Percentiles rank a stretch among this genome's conserved stretches.
phyloP scores from a whole-genome alignment of 768 basidiomycete genomes.

The Rhizopogon vinicolor region DNA sequence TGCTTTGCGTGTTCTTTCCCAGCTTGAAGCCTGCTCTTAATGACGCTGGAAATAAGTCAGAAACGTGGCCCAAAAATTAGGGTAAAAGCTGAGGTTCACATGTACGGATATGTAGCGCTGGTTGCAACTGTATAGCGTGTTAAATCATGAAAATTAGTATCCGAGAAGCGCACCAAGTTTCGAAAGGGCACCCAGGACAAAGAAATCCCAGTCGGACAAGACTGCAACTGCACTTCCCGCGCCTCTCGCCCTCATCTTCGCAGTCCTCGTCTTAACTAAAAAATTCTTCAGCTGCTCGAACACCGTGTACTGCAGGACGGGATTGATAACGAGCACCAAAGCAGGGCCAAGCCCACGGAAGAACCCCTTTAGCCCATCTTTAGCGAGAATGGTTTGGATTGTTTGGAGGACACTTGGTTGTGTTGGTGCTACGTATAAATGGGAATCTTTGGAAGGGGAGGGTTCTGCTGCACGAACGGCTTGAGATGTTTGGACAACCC shows the following conservation, averaged over 20 bases:
- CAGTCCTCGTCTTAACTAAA: conserved; percentile 59
- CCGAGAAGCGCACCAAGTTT: conserved; percentile 61
- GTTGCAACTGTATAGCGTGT: conserved; percentile 37
- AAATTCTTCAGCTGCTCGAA: conserved; percentile 95
- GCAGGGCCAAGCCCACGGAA: conserved; percentile 94
- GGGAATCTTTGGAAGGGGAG: conserved; percentile 20
- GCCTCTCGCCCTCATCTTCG: conserved; percentile 44
- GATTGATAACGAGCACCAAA: conserved; percentile 90
- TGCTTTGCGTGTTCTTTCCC: conserved; percentile 61
- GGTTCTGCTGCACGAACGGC: conserved; percentile 55
- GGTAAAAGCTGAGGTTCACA: conserved; percentile 35
- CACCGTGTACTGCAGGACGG: conserved; percentile 88
- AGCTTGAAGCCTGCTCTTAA: conserved; percentile 78
- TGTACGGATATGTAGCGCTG: conserved; percentile 67
- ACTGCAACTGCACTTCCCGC: conserved; percentile 39
- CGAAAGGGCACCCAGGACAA: conserved; percentile 90
- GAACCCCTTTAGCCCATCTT: conserved; percentile 74
- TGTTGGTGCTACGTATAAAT: conserved; percentile 28
- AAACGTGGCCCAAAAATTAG: not conserved
- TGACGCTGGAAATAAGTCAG: conserved; percentile 37
- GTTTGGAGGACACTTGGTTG: conserved; percentile 64
- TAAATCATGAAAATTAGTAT: not conserved
- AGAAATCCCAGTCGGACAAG: conserved; percentile 85
- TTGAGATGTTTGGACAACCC: conserved; percentile 94
- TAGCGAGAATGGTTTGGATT: conserved; percentile 60